These are phyloP conservation scores for Triangularia verruculosa DNA, from an alignment of 2,329 filamentous ascomycete genomes.

Conservation along the genomic window DNA sequence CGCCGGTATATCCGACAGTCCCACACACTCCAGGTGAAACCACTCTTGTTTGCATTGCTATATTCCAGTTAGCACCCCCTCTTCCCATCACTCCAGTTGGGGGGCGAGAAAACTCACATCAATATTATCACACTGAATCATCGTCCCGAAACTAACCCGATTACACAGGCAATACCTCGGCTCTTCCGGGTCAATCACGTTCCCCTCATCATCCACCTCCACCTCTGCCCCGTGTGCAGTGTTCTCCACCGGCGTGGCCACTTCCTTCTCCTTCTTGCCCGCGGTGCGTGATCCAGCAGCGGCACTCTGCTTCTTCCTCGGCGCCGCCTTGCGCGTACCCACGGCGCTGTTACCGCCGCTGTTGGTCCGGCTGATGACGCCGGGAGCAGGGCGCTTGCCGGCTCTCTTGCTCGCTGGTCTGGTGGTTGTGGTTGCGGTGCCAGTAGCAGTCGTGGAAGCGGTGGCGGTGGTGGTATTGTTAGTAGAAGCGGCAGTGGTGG, in stretches of 20 bases:
- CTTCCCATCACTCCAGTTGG: neutral
- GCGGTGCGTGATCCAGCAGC: constrained; percentile 11
- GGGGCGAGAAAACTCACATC: constrained; percentile 59
- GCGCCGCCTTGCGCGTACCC: constrained; percentile 67
- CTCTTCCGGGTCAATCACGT: constrained; percentile 71
- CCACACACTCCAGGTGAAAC: constrained; percentile 81
- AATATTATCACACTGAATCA: constrained; percentile 79
- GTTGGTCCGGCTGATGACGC: constrained; percentile 63
- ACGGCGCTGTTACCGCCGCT: constrained; percentile 64
- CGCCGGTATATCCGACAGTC: constrained; percentile 63
- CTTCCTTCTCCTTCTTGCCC: constrained; percentile 40
- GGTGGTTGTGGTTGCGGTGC: neutral
- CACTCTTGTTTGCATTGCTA: constrained; percentile 75
- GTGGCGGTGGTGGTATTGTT: neutral
- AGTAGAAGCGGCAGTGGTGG: neutral
- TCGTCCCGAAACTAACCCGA: constrained; percentile 74
- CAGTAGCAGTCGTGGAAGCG: neutral
- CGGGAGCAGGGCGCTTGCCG: constrained; percentile 66
- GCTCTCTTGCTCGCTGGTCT: constrained; percentile 54
- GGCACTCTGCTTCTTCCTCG: constrained; percentile 56
- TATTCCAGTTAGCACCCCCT: constrained; percentile 1
- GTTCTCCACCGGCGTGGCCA: constrained; percentile 11
- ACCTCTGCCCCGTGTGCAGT: constrained; percentile 39
- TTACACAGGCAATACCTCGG: constrained; percentile 75
- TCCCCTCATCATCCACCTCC: constrained; percentile 66